Evolutionary conservation across 2,329 filamentous ascomycete genomes (phyloP).

Genomic region (Ophiognomonia clavigignenti-juglandacearum): DNA sequence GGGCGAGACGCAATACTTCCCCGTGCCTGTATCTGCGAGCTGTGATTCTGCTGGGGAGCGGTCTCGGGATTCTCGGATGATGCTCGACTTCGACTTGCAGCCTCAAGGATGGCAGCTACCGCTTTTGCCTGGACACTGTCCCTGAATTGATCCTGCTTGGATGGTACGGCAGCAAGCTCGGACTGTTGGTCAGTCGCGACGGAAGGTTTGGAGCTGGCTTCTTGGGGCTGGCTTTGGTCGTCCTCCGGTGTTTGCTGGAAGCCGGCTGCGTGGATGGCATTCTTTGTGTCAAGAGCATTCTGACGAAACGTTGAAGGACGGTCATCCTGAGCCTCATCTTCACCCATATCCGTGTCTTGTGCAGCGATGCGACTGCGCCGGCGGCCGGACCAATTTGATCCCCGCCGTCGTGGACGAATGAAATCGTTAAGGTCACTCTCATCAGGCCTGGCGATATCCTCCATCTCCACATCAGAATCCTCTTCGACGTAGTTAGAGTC

Average conservation of each 20-base stretch:
- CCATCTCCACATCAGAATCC: not conserved
- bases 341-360: not conserved
- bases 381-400: too few species aligned
- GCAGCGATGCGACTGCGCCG: not conserved
- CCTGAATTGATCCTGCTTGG: constrained; percentile 8
- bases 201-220: not conserved
- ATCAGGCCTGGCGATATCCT: not conserved
- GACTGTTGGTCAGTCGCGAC: not conserved
- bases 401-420: not conserved
- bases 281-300: not conserved
- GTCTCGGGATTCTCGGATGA: constrained; percentile 11
- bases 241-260: not conserved
- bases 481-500: constrained; percentile 12
- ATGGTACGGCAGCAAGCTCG: not conserved
- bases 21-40: not conserved
- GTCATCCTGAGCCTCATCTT: not conserved
- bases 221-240: not conserved
- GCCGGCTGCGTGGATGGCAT: not conserved
- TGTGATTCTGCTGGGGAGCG: too few species aligned
- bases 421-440: not conserved
- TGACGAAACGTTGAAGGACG: not conserved
- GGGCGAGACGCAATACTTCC: not conserved
- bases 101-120: constrained; percentile 9
- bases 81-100: constrained; percentile 11
- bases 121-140: constrained; percentile 12